A percentile compares a stretch with the other conserved stretches of the same genome.
Evolutionary conservation across 495 filamentous ascomycete genomes (phyloP).

Genomic region (Lophiostoma macrostomum): DNA sequence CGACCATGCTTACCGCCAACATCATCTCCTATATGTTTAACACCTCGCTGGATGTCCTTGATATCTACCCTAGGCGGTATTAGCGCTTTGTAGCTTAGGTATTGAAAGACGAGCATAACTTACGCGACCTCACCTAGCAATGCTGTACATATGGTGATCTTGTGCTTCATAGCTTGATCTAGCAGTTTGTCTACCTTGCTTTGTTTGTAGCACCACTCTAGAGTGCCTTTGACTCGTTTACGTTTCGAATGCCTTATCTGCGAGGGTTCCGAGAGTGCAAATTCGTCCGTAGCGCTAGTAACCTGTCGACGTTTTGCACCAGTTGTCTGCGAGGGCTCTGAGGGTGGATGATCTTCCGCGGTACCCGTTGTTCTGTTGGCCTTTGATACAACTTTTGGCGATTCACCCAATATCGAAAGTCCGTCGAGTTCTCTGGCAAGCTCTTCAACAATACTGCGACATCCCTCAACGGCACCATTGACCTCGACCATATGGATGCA

Average conservation of each 20-base stretch:
- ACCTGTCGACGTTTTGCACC: too few relatives aligned
- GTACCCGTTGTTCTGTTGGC: too few relatives aligned
- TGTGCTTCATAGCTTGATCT: conserved; percentile 6
- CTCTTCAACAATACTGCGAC: background rate
- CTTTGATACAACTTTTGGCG: too few relatives aligned
- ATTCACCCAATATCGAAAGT: conserved; percentile 1
- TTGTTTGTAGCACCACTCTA: conserved; percentile 17
- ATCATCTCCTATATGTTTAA: background rate
- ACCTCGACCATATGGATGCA: background rate
- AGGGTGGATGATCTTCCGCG: background rate
- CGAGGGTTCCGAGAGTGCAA: too few relatives aligned
- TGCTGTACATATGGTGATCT: conserved; percentile 1
- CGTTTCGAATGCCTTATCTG: too few relatives aligned
- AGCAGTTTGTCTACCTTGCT: conserved; percentile 12
- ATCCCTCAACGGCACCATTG: conserved; percentile 4
- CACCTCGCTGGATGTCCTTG: background rate
- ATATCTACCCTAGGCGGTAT: conserved; percentile 8
- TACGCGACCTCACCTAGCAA: conserved; percentile 12
- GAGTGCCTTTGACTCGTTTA: conserved; percentile 1
- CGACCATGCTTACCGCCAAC: background rate
- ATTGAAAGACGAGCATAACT: too few relatives aligned
- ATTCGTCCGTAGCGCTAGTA: too few relatives aligned
- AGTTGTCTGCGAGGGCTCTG: background rate
- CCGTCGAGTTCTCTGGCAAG: conserved; percentile 7
- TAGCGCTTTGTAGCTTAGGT: too few relatives aligned